phyloP scores from a whole-genome alignment of 768 basidiomycete species.

The Phallus indusiatus region DNA sequence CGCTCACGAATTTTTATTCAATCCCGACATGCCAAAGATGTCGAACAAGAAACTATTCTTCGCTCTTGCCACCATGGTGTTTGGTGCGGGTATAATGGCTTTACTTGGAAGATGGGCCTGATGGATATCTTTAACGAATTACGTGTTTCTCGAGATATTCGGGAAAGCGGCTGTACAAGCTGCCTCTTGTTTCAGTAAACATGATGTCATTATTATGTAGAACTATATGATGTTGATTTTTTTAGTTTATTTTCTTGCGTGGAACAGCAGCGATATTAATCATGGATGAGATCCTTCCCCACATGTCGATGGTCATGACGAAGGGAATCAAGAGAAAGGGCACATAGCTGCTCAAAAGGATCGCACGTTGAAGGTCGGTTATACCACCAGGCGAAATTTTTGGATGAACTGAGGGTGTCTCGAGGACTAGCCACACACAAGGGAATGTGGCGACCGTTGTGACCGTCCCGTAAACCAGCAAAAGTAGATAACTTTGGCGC shows the following conservation, averaged over 20 bases:
- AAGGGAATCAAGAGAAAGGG: slow-evolving; percentile 70
- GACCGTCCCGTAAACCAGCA: slow-evolving; percentile 68
- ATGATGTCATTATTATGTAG: background rate
- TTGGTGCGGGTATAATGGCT: slow-evolving; percentile 85
- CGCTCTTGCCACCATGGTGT: slow-evolving; percentile 65
- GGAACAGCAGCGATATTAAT: background rate
- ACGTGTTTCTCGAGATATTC: background rate
- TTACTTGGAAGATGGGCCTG: slow-evolving; percentile 85
- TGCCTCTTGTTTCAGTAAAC: background rate
- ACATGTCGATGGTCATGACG: slow-evolving; percentile 68
- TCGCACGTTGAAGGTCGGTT: slow-evolving; percentile 38
- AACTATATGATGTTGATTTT: background rate
- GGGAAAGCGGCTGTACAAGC: background rate
- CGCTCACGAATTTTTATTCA: slow-evolving; percentile 93
- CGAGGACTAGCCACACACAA: slow-evolving; percentile 53
- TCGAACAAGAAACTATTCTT: slow-evolving; percentile 59
- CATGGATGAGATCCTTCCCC: slow-evolving; percentile 11
- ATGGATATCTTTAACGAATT: background rate
- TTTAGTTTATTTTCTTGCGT: background rate
- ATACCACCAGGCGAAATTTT: slow-evolving; percentile 28
- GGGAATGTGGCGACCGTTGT: slow-evolving; percentile 72
- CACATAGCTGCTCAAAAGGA: slow-evolving; percentile 61
- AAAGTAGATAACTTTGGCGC: slow-evolving; percentile 45
- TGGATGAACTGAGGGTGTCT: slow-evolving; percentile 31
- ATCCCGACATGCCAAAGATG: slow-evolving; percentile 70